These are phyloP conservation scores for Trichaptum fuscoviolaceum DNA, from an alignment of 768 basidiomycete genomes.

Conservation along the genomic window DNA sequence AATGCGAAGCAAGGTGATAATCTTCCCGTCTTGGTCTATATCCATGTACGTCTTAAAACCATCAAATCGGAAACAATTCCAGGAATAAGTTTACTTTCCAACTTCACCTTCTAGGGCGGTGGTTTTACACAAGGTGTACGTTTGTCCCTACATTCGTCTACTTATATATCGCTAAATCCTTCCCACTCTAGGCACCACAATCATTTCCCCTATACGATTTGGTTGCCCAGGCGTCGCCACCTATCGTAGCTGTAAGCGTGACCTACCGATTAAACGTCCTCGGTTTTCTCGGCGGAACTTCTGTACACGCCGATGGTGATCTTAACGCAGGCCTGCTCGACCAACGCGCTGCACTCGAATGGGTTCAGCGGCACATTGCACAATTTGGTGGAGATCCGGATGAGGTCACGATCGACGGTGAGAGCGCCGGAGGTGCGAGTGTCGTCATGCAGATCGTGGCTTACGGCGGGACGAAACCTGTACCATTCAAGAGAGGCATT, in stretches of 20 bases:
- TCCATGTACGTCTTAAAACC: conserved; percentile 28
- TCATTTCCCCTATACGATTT: conserved; percentile 44
- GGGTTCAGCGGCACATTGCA: conserved; percentile 34
- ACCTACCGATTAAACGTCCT: conserved; percentile 27
- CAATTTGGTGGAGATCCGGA: conserved; percentile 31
- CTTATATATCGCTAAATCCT: background rate
- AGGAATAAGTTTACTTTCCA: no score
- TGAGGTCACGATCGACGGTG: conserved; percentile 31
- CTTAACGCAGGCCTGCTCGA: conserved; percentile 37
- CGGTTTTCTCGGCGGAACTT: conserved; percentile 28
- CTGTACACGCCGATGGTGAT: conserved; percentile 31
- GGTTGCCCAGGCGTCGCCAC: conserved; percentile 34
- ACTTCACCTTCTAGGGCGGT: conserved; percentile 28
- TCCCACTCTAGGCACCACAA: conserved; percentile 32
- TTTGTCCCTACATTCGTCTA: background rate
- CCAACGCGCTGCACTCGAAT: conserved; percentile 35
- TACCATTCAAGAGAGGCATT: conserved; percentile 36
- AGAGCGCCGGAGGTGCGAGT: conserved; percentile 40
- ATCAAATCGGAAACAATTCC: no score
- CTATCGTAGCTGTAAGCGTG: conserved; percentile 31
- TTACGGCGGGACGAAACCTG: conserved; percentile 32
- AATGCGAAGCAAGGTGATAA: conserved; percentile 27
- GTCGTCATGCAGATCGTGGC: conserved; percentile 41
- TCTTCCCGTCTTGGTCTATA: conserved; percentile 39
- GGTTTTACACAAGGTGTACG: conserved; percentile 33